Conservation (phyloP, 2,329 filamentous ascomycete species). For the Botrytis squamosa region DNA sequence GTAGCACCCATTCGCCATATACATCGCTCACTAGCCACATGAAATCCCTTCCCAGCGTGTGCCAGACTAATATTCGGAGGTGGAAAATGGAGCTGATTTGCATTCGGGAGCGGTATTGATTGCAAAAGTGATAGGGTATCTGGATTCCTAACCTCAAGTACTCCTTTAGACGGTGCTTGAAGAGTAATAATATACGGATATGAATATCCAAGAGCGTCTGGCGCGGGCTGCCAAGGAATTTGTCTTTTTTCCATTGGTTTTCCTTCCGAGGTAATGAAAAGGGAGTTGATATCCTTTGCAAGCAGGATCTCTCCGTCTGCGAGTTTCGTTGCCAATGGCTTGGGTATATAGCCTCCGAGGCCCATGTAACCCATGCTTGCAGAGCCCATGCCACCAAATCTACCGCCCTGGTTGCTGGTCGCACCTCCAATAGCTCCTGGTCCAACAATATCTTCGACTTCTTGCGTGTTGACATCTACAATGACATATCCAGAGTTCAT, state of each 20-base stretch:
- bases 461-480: constrained; percentile 75
- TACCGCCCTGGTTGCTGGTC: constrained; percentile 50
- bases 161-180: constrained; percentile 78
- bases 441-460: constrained; percentile 75
- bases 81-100: constrained; percentile 83
- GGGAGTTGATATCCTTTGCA: constrained; percentile 95
- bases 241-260: constrained; percentile 80
- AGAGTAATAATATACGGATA: constrained; percentile 93
- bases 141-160: constrained; percentile 87
- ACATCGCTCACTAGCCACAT: constrained; percentile 84
- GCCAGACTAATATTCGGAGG: constrained; percentile 92
- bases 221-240: constrained; percentile 86
- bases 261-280: constrained; percentile 84
- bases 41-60: constrained; percentile 92
- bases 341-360: constrained; percentile 86
- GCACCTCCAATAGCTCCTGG: constrained; percentile 69
- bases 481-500: constrained; percentile 90
- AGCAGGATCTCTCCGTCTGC: constrained; percentile 81
- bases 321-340: constrained; percentile 80
- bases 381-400: constrained; percentile 79
- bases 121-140: constrained; percentile 89
- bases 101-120: constrained; percentile 76
- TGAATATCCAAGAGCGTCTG: constrained; percentile 90
- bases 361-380: constrained; percentile 97
- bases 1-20: constrained; percentile 97